Evolutionary conservation across 352 stramenopile species (phyloP), one percentile per base, ranked within the genome.

Genomic region (Thalassiosira hispida): DNA sequence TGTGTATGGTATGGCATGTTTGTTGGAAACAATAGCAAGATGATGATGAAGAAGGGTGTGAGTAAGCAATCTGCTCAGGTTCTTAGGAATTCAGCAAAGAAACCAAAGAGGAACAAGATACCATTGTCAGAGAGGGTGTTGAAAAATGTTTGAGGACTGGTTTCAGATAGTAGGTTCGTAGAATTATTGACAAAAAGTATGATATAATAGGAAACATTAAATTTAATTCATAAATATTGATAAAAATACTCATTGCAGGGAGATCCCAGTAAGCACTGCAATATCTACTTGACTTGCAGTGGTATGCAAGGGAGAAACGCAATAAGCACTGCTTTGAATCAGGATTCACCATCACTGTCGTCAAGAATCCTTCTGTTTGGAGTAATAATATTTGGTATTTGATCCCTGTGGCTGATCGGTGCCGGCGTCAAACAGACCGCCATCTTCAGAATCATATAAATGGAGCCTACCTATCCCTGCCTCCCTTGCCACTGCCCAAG

Each of bases 1-100:
- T 81, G 64, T 52, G 44, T 79, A 0, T 85, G 77, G 77, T 85
- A 85, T 66, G 65, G 49, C 1, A 76, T 72, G 62, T 79, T 79
- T 61, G 33, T 81, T 49, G 64, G 61, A 27, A 73, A 78, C 25
- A 61, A 49, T 14, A 51, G 55, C 61, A 53, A 52, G 35, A 25
- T 12, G 25, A 53, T 40, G 35, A 25, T 12, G 25, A 68, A 42
- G 47, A 52, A 25, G 20, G 70, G 57, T 8, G 35, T 2, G 14
- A 35, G 56, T 20, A 47, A 57, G 42, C 47, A 29, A 46, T 38
- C 33, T 38, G 27, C 6, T n/a, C 31, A 51, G 16, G 20, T 31
- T 49, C 27, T 42, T 27, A 51, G 57, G 51, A 68, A 55, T 49
- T 42, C 16, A 35, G 27, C 29, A 20, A 42, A 12, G 38, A 64